Evolutionary conservation across 441 rosid genomes (phyloP).

Genomic region (Bocquillonia castaneifolia): DNA sequence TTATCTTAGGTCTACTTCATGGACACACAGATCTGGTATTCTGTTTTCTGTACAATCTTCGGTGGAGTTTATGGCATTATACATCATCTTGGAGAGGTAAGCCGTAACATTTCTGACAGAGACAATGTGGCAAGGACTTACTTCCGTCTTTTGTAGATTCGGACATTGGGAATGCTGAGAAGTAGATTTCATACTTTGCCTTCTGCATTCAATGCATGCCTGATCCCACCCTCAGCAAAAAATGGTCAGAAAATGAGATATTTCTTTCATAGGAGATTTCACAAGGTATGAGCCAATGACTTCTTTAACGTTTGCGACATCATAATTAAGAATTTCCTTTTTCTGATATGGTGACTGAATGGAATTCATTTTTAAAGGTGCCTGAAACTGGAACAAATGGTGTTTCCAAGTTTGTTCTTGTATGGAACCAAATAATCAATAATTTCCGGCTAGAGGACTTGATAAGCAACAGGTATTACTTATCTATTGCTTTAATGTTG

Average conservation of each 20-base stretch:
- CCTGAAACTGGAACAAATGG: conserved; percentile 45
- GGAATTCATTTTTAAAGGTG: conserved; percentile 35
- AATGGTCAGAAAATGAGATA: conserved; percentile 39
- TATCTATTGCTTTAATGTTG: conserved; percentile 17
- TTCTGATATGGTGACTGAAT: conserved; percentile 9
- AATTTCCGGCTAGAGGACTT: conserved; percentile 78
- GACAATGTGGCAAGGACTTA: conserved; percentile 27
- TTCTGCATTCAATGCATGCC: conserved; percentile 70
- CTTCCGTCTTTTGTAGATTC: conserved; percentile 52
- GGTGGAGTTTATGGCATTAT: conserved; percentile 96
- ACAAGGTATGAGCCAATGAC: conserved; percentile 45
- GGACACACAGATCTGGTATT: conserved; percentile 99
- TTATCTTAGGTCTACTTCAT: conserved; percentile 84
- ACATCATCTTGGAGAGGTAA: conserved; percentile 99
- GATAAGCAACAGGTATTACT: conserved; percentile 73
- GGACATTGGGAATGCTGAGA: conserved; percentile 97
- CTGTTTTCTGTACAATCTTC: conserved; percentile 84
- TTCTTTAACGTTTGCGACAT: conserved; percentile 8
- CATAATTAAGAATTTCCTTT: conserved; percentile 1
- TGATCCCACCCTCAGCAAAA: conserved; percentile 63
- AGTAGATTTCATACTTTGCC: conserved; percentile 90
- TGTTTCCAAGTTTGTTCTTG: conserved; percentile 74
- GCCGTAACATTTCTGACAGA: conserved; percentile 16
- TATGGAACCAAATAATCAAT: conserved; percentile 88
- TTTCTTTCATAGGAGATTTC: conserved; percentile 41